Evolutionary conservation across 495 filamentous ascomycete genomes (phyloP).

Genomic region (Hypomontagnella submonticulosa): DNA sequence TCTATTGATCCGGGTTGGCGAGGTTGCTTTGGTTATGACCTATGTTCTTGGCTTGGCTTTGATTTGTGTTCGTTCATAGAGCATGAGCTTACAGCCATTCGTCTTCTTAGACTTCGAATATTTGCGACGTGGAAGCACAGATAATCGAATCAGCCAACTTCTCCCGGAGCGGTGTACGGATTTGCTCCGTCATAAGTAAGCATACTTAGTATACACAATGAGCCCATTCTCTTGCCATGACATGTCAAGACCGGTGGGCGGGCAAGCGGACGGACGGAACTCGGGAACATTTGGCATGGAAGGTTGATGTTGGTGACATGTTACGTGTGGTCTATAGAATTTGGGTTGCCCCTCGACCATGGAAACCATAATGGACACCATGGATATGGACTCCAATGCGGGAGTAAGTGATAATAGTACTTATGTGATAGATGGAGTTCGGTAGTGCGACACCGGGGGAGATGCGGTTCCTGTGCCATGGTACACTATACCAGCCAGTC

Average conservation of each 20-base stretch:
- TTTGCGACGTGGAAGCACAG: background rate
- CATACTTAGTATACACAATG: background rate
- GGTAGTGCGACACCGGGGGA: slow-evolving; percentile 38
- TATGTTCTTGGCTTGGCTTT: too few relatives aligned
- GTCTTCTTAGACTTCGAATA: background rate
- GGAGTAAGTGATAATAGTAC: slow-evolving; percentile 2
- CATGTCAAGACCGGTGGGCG: slow-evolving; percentile 25
- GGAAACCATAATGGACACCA: too few relatives aligned
- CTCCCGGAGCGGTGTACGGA: slow-evolving; percentile 8
- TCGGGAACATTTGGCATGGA: slow-evolving; percentile 8
- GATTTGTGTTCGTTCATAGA: background rate
- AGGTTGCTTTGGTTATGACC: too few relatives aligned
- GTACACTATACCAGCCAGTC: too few relatives aligned
- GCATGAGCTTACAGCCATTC: background rate
- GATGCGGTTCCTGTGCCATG: slow-evolving; percentile 26
- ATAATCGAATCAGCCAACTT: slow-evolving; percentile 8
- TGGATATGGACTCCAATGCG: background rate
- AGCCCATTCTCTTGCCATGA: too few relatives aligned
- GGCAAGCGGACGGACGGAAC: slow-evolving; percentile 23
- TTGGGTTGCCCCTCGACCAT: background rate
- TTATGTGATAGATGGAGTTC: slow-evolving; percentile 24
- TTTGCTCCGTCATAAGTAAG: slow-evolving; percentile 2
- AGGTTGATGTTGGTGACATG: slow-evolving; percentile 19
- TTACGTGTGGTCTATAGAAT: slow-evolving; percentile 14
- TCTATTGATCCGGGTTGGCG: too few relatives aligned